A percentile compares a stretch with the other conserved stretches of the same genome.
Evolutionary conservation across 768 basidiomycete genomes (phyloP).

Genomic region (Lactarius psammicola): DNA sequence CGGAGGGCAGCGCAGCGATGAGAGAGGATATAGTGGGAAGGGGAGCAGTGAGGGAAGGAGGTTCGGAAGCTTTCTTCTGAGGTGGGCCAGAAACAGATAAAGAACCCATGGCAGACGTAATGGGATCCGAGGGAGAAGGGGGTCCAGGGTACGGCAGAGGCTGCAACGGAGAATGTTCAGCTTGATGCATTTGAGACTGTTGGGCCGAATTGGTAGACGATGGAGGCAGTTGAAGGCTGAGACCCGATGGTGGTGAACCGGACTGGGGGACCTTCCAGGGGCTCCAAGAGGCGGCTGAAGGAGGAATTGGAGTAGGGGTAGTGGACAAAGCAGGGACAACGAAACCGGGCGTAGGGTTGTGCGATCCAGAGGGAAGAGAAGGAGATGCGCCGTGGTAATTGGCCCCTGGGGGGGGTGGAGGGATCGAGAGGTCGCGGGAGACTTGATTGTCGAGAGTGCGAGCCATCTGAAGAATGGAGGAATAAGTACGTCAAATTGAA

Average conservation of each 20-base stretch:
- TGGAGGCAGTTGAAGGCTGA: slow-evolving; percentile 32
- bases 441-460: slow-evolving; percentile 54
- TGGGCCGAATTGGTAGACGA: slow-evolving; percentile 28
- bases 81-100: slow-evolving; percentile 31
- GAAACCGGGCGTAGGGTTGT: slow-evolving; percentile 30
- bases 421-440: slow-evolving; percentile 26
- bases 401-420: slow-evolving; percentile 27
- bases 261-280: slow-evolving; percentile 35
- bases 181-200: slow-evolving; percentile 8
- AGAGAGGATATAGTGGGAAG: slow-evolving; percentile 69
- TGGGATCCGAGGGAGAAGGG: slow-evolving; percentile 17
- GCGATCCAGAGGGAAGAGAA: slow-evolving; percentile 32
- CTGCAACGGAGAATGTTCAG: not conserved
- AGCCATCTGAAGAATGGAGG: slow-evolving; percentile 52
- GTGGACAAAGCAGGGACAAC: slow-evolving; percentile 16
- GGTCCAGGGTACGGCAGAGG: slow-evolving; percentile 5
- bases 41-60: slow-evolving; percentile 61
- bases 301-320: slow-evolving; percentile 26
- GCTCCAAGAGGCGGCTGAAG: slow-evolving; percentile 31
- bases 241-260: slow-evolving; percentile 29
- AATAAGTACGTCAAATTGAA: slow-evolving; percentile 26
- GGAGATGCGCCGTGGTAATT: slow-evolving; percentile 28
- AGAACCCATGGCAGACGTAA: slow-evolving; percentile 28
- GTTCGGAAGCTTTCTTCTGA: slow-evolving; percentile 30
- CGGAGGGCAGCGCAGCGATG: slow-evolving; percentile 45